Base-by-base conservation (phyloP, 2,329 filamentous ascomycete genomes). In the Zalaria sp. region DNA sequence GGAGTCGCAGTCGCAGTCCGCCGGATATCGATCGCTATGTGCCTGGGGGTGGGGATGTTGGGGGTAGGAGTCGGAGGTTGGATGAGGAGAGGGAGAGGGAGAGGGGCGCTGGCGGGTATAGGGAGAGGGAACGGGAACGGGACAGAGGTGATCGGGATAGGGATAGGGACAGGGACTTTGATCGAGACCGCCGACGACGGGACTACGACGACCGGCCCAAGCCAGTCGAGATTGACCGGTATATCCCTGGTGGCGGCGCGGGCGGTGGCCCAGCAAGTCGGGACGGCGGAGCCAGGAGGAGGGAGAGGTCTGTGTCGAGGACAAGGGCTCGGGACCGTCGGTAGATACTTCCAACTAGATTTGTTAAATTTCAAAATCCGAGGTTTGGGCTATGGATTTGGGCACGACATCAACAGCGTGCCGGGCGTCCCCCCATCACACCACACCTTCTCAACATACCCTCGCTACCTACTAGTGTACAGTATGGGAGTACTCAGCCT, bases 201-300 rank as follows among this genome's bases (percentile, higher is more conserved):
- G 55, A 58, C 27, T 45, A 55, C 34, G 52, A 53, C 11, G 49
- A 55, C 27, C 53, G 51, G 36, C 45, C 52, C 3, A 56, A 53
- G 40, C 51, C 51, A 27, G 49, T 45, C 18, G 57, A 58, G 4
- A 62, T 63, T 36, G 61, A 64, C 50, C 54, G 61, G 5, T 63
- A 63, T 43, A 53, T 63, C 4, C 61, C 61, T 36, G 57, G 60
- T 26, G 56, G 58, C 27, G 47, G 49, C 39, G 18, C 18, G 2
- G 18, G 18, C 2, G 34, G 25, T 25, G 11, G 7, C n/a, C 5
- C 5, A 3, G 34, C 11, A 6, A 18, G 11, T 7, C n/a, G 34
- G 2, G 7, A 36, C 3, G 31, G 31, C 31, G n/a, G 31, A 8
- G n/a, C n/a, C 2, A 18, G 7, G n/a, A 36, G 11, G 34, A 36